Evolutionary conservation across 2,329 filamentous ascomycete genomes (phyloP), one percentile per base, ranked within the genome.

Genomic region (Cytospora leucostoma): DNA sequence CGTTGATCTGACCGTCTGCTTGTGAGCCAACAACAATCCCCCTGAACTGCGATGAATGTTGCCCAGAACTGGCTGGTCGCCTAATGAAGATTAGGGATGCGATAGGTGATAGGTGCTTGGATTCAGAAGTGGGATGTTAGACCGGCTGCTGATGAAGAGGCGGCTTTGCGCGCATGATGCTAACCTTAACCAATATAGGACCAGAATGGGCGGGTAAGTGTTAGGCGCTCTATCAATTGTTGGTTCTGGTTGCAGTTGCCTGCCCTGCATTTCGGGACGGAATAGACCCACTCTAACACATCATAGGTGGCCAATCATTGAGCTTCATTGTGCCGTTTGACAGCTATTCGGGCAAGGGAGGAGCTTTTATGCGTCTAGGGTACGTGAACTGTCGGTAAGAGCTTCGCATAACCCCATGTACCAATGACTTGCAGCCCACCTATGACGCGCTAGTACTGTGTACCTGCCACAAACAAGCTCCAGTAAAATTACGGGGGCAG

Each of bases 281-380:
- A 4, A 12, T 19, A 4, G n/a, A 2, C 44, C 44, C 44, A 21
- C 44, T 38, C n/a, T 27, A 47, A 27, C 7, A 7, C 40, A 6
- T 21, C 17, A 35, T 13, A 3, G n/a, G 12, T 27, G 50, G 49
- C 61, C 61, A 63, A 63, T 63, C 50, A 55, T 5, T 12, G 4
- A 38, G 17, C 44, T 47, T 11, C 44, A 12, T 47, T 21, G 12
- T 19, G 49, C 38, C 38, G 44, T n/a, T 19, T 47, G 44, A 47
- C 44, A 47, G 44, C 44, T 47, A n/a, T 19, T 19, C 44, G 3
- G 12, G 12, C 8, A 32, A 17, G 61, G 35, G 49, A 32, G 61
- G 37, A 59, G 61, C 61, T 63, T 63, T 11, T 38, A 54, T 58
- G 55, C 55, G 44, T 47, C 7, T 19, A 47, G 7, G 44, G 44